Evolutionary conservation across 2,329 filamentous ascomycete genomes (phyloP).

Genomic region (Aspergillus jensenii): DNA sequence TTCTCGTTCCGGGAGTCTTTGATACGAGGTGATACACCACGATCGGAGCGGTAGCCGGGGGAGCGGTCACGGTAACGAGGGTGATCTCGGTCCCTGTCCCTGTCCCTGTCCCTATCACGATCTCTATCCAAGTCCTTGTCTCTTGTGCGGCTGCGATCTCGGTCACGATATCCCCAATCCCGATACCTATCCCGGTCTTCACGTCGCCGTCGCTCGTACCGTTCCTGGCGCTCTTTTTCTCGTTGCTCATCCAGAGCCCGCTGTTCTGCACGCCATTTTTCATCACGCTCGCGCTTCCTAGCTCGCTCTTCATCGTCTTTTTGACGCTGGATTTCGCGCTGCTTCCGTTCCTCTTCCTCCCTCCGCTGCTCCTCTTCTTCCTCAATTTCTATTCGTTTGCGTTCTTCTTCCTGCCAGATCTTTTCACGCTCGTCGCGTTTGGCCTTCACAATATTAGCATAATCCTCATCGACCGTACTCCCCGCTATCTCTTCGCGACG

Average conservation of each 20-base stretch:
- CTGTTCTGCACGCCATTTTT: conserved; percentile 51
- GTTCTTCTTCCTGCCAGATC: conserved; percentile 49
- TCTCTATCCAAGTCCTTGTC: conserved; percentile 28
- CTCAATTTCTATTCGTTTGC: conserved; percentile 54
- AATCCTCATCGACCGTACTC: conserved; percentile 61
- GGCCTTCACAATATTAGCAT: conserved; percentile 53
- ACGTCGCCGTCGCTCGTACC: conserved; percentile 44
- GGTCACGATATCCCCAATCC: conserved; percentile 37
- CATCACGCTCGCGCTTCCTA: conserved; percentile 51
- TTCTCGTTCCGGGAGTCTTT: conserved; percentile 34
- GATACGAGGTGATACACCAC: conserved; percentile 28
- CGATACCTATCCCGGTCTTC: conserved; percentile 49
- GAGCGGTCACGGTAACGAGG: conserved; percentile 33
- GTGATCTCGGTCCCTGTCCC: conserved; percentile 14
- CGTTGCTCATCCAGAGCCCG: conserved; percentile 54
- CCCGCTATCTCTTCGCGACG: conserved; percentile 55
- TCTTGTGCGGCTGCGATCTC: conserved; percentile 38
- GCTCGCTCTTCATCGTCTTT: conserved; percentile 48
- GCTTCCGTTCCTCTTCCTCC: conserved; percentile 43
- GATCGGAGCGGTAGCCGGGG: conserved; percentile 33
- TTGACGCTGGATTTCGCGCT: conserved; percentile 44
- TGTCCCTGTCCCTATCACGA: conserved; percentile 18
- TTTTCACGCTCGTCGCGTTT: conserved; percentile 54
- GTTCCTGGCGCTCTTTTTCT: conserved; percentile 51
- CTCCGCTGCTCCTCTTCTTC: conserved; percentile 41